phyloP scores from a whole-genome alignment of 345 rosid genomes.

The Salix caprea region DNA sequence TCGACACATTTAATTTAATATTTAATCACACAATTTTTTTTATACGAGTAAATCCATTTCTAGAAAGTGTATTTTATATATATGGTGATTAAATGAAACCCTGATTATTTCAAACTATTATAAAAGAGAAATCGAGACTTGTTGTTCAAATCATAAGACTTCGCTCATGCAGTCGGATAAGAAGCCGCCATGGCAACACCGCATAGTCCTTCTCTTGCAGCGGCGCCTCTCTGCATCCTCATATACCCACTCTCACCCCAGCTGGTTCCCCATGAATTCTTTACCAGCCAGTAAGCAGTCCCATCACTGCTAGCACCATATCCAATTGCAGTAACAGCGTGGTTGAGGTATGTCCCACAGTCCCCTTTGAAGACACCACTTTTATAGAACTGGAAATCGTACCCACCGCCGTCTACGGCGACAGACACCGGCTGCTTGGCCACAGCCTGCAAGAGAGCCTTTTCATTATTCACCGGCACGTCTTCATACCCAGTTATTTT shows the following conservation, averaged over 20 bases:
- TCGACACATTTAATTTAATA: too few relatives aligned
- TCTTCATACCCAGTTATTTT: constrained; percentile 32
- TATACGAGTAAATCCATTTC: too few relatives aligned
- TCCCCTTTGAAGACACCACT: constrained; percentile 39
- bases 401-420: constrained; percentile 25
- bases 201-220: constrained; percentile 46
- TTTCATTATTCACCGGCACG: constrained; percentile 41
- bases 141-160: too few relatives aligned
- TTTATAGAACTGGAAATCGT: constrained; percentile 32
- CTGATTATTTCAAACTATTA: too few relatives aligned
- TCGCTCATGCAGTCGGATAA: constrained; percentile 33
- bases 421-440: constrained; percentile 53
- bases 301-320: constrained; percentile 42
- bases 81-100: accelerated
- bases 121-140: too few relatives aligned
- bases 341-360: constrained; percentile 40
- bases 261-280: constrained; percentile 58
- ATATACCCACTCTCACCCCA: constrained; percentile 63
- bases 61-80: too few relatives aligned
- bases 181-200: constrained; percentile 40
- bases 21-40: too few relatives aligned
- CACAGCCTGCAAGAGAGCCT: constrained; percentile 44
- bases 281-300: constrained; percentile 48
- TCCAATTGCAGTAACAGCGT: constrained; percentile 52
- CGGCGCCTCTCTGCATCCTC: constrained; percentile 40